phyloP scores from a whole-genome alignment of 441 rosid genomes.

The Daphne laureola region DNA sequence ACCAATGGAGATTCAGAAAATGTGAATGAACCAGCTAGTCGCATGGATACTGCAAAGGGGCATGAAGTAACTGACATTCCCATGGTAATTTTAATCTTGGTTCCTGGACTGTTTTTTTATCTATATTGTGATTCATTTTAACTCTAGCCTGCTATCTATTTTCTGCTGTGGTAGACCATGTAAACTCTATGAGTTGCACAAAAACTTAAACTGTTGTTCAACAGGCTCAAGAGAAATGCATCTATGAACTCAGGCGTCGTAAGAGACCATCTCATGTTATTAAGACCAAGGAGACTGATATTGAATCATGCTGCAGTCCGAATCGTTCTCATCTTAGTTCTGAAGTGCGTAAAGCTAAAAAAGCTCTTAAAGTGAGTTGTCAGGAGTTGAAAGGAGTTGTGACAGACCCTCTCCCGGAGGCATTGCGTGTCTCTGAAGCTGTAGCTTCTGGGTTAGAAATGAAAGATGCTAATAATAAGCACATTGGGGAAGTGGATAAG shows the following conservation, averaged over 20 bases:
- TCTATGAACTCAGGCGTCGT: not conserved
- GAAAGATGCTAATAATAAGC: too few relatives aligned
- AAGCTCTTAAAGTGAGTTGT: constrained; percentile 28
- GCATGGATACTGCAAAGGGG: too few relatives aligned
- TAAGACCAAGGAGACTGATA: constrained; percentile 15
- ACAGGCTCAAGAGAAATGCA: constrained; percentile 12
- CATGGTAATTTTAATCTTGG: too few relatives aligned
- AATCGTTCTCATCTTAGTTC: constrained; percentile 19
- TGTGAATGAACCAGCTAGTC: too few relatives aligned
- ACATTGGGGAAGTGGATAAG: constrained; percentile 1
- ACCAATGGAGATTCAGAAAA: too few relatives aligned
- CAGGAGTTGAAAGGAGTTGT: constrained; percentile 33
- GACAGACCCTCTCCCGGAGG: constrained; percentile 45
- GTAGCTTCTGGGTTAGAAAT: constrained; percentile 11
- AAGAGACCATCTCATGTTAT: constrained; percentile 18
- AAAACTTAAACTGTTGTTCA: too few relatives aligned
- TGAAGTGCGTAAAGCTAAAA: constrained; percentile 27
- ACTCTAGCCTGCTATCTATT: too few relatives aligned
- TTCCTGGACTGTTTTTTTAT: too few relatives aligned
- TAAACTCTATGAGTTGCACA: too few relatives aligned
- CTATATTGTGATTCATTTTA: too few relatives aligned
- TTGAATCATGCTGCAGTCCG: constrained; percentile 1
- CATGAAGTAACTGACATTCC: too few relatives aligned
- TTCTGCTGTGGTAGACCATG: too few relatives aligned
- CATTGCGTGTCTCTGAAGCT: constrained; percentile 21